Evolutionary conservation across 2,329 filamentous ascomycete species (phyloP).

Genomic region (Cladosporium sp.): DNA sequence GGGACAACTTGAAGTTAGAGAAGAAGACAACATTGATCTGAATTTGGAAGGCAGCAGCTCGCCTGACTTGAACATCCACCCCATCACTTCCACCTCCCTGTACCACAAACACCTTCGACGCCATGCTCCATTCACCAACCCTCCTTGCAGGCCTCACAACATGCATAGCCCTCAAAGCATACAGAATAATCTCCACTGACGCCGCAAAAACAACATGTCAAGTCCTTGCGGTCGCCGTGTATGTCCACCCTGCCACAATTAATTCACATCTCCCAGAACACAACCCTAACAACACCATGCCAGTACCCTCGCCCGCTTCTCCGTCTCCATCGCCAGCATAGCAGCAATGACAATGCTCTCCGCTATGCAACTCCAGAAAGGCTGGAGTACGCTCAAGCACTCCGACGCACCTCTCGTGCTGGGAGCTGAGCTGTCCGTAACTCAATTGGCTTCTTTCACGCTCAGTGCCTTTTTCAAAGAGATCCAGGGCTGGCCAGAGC

Average conservation of each 20-base stretch:
- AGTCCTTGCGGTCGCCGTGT: constrained; percentile 16
- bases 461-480: constrained; percentile 15
- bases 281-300: background rate
- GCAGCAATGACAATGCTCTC: constrained; percentile 14
- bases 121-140: constrained; percentile 15
- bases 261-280: background rate
- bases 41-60: background rate
- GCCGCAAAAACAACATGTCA: constrained; percentile 12
- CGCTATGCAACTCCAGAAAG: constrained; percentile 17
- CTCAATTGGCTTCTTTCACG: constrained; percentile 7
- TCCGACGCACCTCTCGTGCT: constrained; percentile 17
- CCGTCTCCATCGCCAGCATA: constrained; percentile 14
- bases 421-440: constrained; percentile 11
- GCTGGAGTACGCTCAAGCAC: constrained; percentile 17
- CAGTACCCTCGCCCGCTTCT: constrained; percentile 16
- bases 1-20: background rate
- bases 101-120: background rate
- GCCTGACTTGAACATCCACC: background rate
- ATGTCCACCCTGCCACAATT: background rate
- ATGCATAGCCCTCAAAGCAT: constrained; percentile 20
- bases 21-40: background rate
- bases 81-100: background rate
- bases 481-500: constrained; percentile 13
- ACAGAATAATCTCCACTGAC: constrained; percentile 18
- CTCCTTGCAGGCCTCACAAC: constrained; percentile 13